Evolutionary conservation across 495 filamentous ascomycete genomes (phyloP).

Genomic region (Lophiostoma macrostomum): DNA sequence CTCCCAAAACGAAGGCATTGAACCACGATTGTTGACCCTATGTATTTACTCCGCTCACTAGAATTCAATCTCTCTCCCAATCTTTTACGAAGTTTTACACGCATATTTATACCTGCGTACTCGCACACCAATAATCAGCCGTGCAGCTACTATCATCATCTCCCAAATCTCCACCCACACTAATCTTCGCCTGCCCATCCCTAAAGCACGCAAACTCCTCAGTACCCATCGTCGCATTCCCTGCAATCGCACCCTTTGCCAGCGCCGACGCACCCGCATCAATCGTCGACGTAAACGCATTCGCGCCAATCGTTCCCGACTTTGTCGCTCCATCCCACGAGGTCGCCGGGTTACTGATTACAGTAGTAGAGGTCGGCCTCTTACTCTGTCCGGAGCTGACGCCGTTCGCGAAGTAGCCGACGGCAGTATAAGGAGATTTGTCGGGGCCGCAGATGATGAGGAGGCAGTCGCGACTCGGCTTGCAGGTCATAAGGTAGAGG

Average conservation of each 20-base stretch:
- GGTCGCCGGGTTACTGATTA: neutral
- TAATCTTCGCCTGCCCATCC: constrained; percentile 7
- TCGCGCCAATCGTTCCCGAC: neutral
- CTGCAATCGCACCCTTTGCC: constrained; percentile 10
- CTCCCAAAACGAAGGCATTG: no score
- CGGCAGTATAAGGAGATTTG: neutral
- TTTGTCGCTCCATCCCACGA: constrained; percentile 6
- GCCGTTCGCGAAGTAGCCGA: constrained; percentile 13
- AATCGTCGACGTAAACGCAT: constrained; percentile 1
- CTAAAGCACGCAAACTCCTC: constrained; percentile 21
- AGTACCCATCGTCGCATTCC: constrained; percentile 6
- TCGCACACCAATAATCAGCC: constrained; percentile 11
- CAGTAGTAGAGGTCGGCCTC: neutral
- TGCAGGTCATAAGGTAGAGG: constrained; percentile 15
- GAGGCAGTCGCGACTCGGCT: neutral
- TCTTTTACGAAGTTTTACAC: no score
- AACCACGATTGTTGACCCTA: no score
- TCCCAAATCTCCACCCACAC: neutral
- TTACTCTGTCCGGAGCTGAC: neutral
- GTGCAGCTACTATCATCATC: neutral
- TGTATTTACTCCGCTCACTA: no score
- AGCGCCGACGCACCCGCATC: neutral
- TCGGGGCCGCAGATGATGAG: neutral
- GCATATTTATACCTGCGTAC: constrained; percentile 16
- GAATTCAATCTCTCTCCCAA: no score